Conservation (phyloP, 2,329 filamentous ascomycete species). For the Pseudogymnoascus sp. region DNA sequence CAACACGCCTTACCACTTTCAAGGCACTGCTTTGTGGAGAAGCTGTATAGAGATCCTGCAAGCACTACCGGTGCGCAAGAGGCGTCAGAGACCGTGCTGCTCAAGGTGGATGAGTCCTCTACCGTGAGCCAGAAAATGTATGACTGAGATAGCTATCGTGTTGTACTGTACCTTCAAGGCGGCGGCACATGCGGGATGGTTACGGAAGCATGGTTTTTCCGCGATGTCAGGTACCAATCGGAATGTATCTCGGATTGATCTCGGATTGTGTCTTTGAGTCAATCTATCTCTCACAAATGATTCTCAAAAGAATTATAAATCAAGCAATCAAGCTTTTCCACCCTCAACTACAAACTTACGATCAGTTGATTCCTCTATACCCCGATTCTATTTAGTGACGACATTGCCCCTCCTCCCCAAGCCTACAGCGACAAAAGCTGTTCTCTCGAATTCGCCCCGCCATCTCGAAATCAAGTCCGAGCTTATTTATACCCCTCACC, state of each 20-base stretch:
- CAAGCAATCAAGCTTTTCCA: not conserved
- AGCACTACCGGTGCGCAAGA: not conserved
- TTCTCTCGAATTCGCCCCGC: slow-evolving; percentile 14
- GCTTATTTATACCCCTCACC: slow-evolving; percentile 9
- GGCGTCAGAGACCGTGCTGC: not conserved
- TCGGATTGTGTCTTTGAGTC: not conserved
- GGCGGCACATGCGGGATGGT: not conserved
- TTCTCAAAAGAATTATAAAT: not conserved
- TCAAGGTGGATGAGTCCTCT: not conserved
- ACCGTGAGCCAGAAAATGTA: not conserved
- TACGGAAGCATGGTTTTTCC: not conserved
- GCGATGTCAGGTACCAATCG: not conserved
- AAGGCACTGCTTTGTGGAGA: not conserved
- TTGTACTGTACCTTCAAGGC: not conserved
- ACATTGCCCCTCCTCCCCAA: not conserved
- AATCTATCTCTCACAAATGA: slow-evolving; percentile 5
- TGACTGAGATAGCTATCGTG: not conserved
- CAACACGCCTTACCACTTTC: not conserved
- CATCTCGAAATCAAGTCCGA: not conserved
- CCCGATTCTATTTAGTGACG: not conserved
- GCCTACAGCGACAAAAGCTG: not conserved
- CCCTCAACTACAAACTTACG: not conserved
- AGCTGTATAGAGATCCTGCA: not conserved
- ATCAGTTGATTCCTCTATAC: not conserved
- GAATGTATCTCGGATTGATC: not conserved